These are phyloP conservation scores for Gilbertella persicaria DNA, from an alignment of 371 early-diverging fungal species.

Conservation along the genomic window DNA sequence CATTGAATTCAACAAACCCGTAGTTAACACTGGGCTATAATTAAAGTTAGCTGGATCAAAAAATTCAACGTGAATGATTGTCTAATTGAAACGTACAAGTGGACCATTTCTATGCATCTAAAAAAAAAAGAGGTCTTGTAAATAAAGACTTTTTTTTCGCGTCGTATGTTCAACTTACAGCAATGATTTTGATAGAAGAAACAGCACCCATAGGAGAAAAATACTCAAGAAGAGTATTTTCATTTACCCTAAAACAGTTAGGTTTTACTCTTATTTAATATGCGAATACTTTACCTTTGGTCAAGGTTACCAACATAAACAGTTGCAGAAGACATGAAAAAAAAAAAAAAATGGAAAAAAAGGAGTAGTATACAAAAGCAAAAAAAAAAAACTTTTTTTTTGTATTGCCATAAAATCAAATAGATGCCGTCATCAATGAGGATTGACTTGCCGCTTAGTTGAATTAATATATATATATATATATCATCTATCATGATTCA, in stretches of 20 bases:
- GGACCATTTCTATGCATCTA: constrained; percentile 25
- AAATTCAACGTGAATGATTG: neutral
- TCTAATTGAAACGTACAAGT: constrained; percentile 11
- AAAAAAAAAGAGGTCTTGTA: neutral
- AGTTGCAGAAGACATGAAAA: constrained; percentile 5
- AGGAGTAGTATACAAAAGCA: neutral
- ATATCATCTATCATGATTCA: no score
- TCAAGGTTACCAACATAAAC: constrained; percentile 91
- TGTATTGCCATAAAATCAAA: no score
- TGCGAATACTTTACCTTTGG: constrained; percentile 50
- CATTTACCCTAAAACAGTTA: constrained; percentile 55
- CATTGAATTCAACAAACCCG: constrained; percentile 89
- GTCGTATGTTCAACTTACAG: constrained; percentile 55
- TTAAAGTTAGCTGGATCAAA: neutral
- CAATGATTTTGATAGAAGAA: constrained; percentile 75
- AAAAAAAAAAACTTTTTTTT: neutral
- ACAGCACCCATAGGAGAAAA: constrained; percentile 76
- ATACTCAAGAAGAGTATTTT: constrained; percentile 73
- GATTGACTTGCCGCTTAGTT: no score
- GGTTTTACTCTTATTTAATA: neutral
- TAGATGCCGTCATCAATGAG: no score
- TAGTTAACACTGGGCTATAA: constrained; percentile 65
- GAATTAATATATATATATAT: no score
- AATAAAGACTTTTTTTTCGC: neutral
- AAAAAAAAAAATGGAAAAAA: neutral